Evolutionary conservation across 352 stramenopile species (phyloP).

Genomic region (Phytophthora idaei): DNA sequence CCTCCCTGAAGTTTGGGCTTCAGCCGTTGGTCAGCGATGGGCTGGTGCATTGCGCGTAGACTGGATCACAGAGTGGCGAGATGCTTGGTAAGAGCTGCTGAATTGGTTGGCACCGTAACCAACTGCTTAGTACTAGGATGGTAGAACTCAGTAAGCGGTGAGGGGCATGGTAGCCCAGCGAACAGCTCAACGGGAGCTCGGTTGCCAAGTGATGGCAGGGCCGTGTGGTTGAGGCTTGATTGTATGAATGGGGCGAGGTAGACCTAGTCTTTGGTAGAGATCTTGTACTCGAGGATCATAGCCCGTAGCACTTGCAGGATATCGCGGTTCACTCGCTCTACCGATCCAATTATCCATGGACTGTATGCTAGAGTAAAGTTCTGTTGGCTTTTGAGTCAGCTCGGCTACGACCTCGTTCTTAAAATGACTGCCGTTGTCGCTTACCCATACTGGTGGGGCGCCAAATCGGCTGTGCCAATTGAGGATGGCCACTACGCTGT

Average conservation of each 20-base stretch:
- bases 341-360: conserved; percentile 41
- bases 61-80: neutral
- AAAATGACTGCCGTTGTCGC: neutral
- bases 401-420: too few species aligned
- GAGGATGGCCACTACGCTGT: conserved; percentile 2
- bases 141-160: conserved; percentile 11
- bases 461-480: conserved; percentile 14
- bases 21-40: too few species aligned
- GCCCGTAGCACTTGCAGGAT: conserved; percentile 34
- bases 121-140: neutral
- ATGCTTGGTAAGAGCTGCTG: neutral
- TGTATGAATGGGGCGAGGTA: conserved; percentile 24
- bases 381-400: conserved; percentile 9
- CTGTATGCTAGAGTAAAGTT: conserved; percentile 31
- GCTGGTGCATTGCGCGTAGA: conserved; percentile 7
- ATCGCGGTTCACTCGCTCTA: neutral
- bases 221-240: conserved; percentile 35
- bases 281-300: conserved; percentile 23
- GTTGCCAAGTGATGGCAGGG: conserved; percentile 23
- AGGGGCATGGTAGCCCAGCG: conserved; percentile 6
- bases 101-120: neutral
- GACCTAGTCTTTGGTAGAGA: conserved; percentile 19
- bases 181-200: conserved; percentile 29
- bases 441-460: neutral
- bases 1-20: neutral